phyloP scores from a whole-genome alignment of 2,329 filamentous ascomycete species.

The Trichoderma sp. region DNA sequence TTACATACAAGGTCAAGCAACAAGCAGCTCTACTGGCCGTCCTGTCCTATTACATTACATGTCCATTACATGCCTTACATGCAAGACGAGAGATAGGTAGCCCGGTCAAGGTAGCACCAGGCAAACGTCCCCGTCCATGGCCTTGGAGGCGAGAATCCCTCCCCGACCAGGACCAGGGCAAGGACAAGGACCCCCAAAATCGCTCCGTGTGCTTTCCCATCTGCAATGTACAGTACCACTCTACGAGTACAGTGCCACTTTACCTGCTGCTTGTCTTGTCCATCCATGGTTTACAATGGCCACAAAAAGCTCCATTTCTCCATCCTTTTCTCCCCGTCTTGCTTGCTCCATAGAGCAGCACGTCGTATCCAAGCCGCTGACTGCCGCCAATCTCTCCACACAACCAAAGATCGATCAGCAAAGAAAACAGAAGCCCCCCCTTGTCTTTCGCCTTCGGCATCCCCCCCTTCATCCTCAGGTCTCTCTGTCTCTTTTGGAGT shows the following conservation, averaged over 20 bases:
- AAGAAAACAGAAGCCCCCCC: not conserved
- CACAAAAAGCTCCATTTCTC: not conserved
- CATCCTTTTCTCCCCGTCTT: not conserved
- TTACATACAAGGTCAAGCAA: not conserved
- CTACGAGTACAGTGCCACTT: not conserved
- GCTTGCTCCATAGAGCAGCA: not conserved
- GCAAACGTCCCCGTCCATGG: conserved; percentile 3
- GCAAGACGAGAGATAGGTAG: not conserved
- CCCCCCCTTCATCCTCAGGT: not conserved
- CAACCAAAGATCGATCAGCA: not conserved
- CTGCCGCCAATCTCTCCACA: conserved; percentile 3
- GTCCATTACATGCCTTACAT: not conserved
- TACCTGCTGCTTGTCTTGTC: not conserved
- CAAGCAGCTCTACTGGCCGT: not conserved
- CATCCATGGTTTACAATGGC: not conserved
- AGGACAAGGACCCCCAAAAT: not conserved
- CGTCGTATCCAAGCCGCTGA: conserved; percentile 8
- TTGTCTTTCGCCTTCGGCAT: not conserved
- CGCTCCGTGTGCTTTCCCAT: not conserved
- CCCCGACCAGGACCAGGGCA: not conserved
- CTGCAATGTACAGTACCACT: not conserved
- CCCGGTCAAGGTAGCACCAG: not conserved
- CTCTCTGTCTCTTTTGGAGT: not conserved
- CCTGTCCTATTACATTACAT: not conserved
- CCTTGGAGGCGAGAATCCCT: not conserved